Evolutionary conservation across 2,329 filamentous ascomycete genomes (phyloP).

Genomic region (Thielaviopsis punctulata): DNA sequence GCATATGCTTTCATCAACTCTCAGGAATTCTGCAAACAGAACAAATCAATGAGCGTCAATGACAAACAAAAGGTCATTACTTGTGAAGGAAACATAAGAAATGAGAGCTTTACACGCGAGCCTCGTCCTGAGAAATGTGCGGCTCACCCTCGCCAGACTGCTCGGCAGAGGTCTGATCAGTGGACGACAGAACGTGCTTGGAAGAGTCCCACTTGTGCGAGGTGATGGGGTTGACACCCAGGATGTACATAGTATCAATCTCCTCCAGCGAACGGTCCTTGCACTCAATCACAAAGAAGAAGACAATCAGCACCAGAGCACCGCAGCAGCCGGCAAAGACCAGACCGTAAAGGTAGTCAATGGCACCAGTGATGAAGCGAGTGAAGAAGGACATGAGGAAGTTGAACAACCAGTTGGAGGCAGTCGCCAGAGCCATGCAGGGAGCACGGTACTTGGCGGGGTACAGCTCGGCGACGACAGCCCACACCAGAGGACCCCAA

Average conservation of each 20-base stretch:
- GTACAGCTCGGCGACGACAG: constrained; percentile 46
- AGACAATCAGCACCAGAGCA: constrained; percentile 46
- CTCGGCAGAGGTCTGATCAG: constrained; percentile 11
- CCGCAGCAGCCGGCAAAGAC: constrained; percentile 54
- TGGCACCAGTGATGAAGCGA: constrained; percentile 53
- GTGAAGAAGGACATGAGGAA: constrained; percentile 42
- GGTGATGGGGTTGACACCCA: constrained; percentile 31
- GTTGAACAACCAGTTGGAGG: constrained; percentile 49
- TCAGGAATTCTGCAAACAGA: too few relatives aligned
- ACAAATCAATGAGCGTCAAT: background rate
- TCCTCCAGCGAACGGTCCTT: constrained; percentile 58
- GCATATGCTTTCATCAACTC: too few relatives aligned
- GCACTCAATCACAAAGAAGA: constrained; percentile 60
- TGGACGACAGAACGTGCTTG: constrained; percentile 8
- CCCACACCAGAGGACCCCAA: constrained; percentile 55
- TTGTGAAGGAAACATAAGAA: background rate
- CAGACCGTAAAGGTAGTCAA: constrained; percentile 53
- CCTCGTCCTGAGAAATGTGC: constrained; percentile 9
- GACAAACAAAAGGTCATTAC: background rate
- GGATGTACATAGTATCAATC: constrained; percentile 59
- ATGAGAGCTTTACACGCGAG: constrained; percentile 3
- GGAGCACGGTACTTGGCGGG: constrained; percentile 37
- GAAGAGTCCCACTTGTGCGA: constrained; percentile 22
- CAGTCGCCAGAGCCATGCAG: constrained; percentile 39
- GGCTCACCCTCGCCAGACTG: constrained; percentile 11